Evolutionary conservation across 2,329 filamentous ascomycete species (phyloP).

Genomic region (Ascosphaera apis): DNA sequence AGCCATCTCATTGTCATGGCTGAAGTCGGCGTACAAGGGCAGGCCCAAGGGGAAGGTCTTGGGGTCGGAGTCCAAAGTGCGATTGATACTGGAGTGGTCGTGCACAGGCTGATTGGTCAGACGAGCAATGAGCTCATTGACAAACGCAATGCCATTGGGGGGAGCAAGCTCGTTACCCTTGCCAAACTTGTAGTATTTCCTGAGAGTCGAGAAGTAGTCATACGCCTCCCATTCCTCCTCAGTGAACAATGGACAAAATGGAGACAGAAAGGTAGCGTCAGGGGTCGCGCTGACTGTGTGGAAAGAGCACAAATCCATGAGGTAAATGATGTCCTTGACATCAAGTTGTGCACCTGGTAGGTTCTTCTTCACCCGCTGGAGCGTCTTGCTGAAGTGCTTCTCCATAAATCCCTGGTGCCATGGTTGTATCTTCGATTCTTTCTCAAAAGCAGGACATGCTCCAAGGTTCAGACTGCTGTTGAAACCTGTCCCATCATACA

Average conservation of each 20-base stretch:
- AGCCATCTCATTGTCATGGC: slow-evolving; percentile 74
- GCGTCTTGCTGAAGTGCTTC: slow-evolving; percentile 6
- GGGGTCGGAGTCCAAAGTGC: slow-evolving; percentile 44
- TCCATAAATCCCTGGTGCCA: slow-evolving; percentile 21
- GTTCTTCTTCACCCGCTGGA: slow-evolving; percentile 42
- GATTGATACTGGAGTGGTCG: slow-evolving; percentile 56
- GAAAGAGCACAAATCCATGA: slow-evolving; percentile 85
- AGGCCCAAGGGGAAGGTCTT: slow-evolving; percentile 50
- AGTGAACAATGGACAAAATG: slow-evolving; percentile 57
- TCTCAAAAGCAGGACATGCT: slow-evolving; percentile 46
- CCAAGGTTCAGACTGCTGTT: slow-evolving; percentile 72
- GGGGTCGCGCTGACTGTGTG: slow-evolving; percentile 42
- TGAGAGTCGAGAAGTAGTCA: slow-evolving; percentile 56
- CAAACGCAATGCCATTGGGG: slow-evolving; percentile 68
- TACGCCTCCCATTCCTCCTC: slow-evolving; percentile 52
- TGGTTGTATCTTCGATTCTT: slow-evolving; percentile 37
- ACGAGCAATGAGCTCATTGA: slow-evolving; percentile 68
- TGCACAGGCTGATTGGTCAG: slow-evolving; percentile 44
- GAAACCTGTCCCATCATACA: slow-evolving; percentile 35
- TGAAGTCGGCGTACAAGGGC: slow-evolving; percentile 66
- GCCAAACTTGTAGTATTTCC: slow-evolving; percentile 68
- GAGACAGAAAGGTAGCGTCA: slow-evolving; percentile 31
- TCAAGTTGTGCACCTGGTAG: slow-evolving; percentile 46
- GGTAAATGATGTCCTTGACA: slow-evolving; percentile 35
- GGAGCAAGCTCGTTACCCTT: slow-evolving; percentile 56